Conservation (phyloP, 495 filamentous ascomycete species). For the Xylaria intraflava region DNA sequence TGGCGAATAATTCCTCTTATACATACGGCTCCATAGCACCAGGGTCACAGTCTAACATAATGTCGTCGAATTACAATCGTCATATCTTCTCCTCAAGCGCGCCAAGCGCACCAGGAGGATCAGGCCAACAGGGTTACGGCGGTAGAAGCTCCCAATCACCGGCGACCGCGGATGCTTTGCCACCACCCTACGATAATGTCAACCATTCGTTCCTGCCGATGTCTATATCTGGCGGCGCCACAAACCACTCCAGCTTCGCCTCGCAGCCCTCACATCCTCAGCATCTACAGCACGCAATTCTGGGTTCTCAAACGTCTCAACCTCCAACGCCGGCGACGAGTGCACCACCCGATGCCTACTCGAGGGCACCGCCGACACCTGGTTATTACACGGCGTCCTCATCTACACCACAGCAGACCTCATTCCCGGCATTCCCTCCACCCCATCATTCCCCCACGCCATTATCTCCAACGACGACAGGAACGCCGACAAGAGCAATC, state of each 20-base stretch:
- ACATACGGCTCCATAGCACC: conserved; percentile 41
- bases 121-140: conserved; percentile 17
- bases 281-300: conserved; percentile 20
- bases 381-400: conserved; percentile 49
- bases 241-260: conserved; percentile 22
- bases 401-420: conserved; percentile 56
- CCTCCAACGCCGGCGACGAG: conserved; percentile 55
- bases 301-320: conserved; percentile 36
- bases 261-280: conserved; percentile 19
- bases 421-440: conserved; percentile 47
- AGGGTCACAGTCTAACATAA: conserved; percentile 22
- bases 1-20: conserved; percentile 48
- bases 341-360: conserved; percentile 58
- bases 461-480: conserved; percentile 54
- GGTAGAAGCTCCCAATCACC: conserved; percentile 32
- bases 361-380: conserved; percentile 54
- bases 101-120: conserved; percentile 3
- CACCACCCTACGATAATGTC: conserved; percentile 27
- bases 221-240: conserved; percentile 23
- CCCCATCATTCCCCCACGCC: conserved; percentile 50
- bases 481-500: conserved; percentile 46
- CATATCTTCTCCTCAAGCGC: conserved; percentile 53
- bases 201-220: conserved; percentile 29
- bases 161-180: conserved; percentile 22
- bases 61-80: conserved; percentile 33